Evolutionary conservation across 345 rosid genomes (phyloP), one percentile per base, ranked within the genome.

Genomic region (Draba incana): DNA sequence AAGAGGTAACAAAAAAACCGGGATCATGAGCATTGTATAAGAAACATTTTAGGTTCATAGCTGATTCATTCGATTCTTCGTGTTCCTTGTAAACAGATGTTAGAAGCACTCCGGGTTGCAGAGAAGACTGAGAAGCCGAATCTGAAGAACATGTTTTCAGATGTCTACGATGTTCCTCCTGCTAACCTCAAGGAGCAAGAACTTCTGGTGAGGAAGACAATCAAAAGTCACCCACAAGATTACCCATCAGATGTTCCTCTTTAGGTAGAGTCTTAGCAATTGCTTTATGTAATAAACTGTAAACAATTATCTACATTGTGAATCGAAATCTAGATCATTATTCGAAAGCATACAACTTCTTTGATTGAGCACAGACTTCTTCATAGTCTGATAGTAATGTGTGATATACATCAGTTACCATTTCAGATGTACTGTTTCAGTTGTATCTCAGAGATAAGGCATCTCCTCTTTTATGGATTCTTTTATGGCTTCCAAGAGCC

Each of bases 151-250:
- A 45, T 85, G 54, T 93, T 93, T 79, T 74, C 86, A 3, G 97
- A 93, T 69, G 97, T 93, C 2, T 93, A 90, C 16, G 83, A 93
- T 53, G 67, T 69, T 66, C 74, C 79, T 48, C 86, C 98, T 2
- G 55, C 85, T n/a, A 90, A 90, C 74, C 94, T 93, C 2, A 39
- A 8, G 1, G 92, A 90, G 66, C 98, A 93, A 64, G 87, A 88
- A 79, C 77, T 66, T 52, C 30, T 57, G 62, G 86, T 90, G 30
- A 81, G 85, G 78, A 78, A 88, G 60, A 70, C 81, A 27, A 61
- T 88, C 42, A 73, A 51, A 66, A 81, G 70, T 58, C 80, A 85
- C 69, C 87, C 96, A 8, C 76, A 81, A 51, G 94, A 93, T 68
- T 90, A 88, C 62, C 96, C 96, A 3, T 46, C 79, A 44, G 83